A percentile compares a stretch with the other conserved stretches of the same genome.
Evolutionary conservation across 2,329 filamentous ascomycete species (phyloP).

Genomic region (Arachnomyces sp.): DNA sequence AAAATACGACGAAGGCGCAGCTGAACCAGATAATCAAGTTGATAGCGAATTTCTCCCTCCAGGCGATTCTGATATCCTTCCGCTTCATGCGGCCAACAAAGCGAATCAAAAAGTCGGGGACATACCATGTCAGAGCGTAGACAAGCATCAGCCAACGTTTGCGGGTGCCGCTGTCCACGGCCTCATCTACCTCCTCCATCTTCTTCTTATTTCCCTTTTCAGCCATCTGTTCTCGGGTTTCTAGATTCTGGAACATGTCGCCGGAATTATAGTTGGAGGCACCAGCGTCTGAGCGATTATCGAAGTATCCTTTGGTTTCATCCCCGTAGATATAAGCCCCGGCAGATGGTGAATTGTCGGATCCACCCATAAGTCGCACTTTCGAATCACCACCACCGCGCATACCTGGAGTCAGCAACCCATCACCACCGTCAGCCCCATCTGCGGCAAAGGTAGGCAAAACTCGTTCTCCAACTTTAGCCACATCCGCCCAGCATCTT

Average conservation of each 20-base stretch:
- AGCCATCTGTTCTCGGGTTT: conserved; percentile 88
- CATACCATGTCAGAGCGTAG: conserved; percentile 74
- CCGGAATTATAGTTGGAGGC: conserved; percentile 83
- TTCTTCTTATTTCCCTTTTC: conserved; percentile 90
- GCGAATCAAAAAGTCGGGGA: conserved; percentile 77
- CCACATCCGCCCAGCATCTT: conserved; percentile 86
- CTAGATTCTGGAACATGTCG: conserved; percentile 97
- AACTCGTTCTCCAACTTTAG: conserved; percentile 60
- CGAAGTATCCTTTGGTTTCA: conserved; percentile 80
- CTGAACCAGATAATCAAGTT: conserved; percentile 93
- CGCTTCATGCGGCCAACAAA: conserved; percentile 76
- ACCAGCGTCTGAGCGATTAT: conserved; percentile 78
- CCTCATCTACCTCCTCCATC: conserved; percentile 82
- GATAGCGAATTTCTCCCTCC: conserved; percentile 96
- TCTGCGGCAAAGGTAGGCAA: conserved; percentile 54
- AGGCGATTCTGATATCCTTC: conserved; percentile 85
- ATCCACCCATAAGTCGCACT: conserved; percentile 45
- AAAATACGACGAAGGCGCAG: conserved; percentile 72
- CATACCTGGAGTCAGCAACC: conserved; percentile 47
- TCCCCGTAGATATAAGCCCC: conserved; percentile 59
- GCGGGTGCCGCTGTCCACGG: conserved; percentile 66
- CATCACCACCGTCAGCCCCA: conserved; percentile 50
- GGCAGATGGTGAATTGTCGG: conserved; percentile 43
- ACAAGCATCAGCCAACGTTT: conserved; percentile 87
- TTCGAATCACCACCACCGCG: conserved; percentile 43